Conservation (phyloP, 768 basidiomycete species). For the Phanerodontia chrysosporium region DNA sequence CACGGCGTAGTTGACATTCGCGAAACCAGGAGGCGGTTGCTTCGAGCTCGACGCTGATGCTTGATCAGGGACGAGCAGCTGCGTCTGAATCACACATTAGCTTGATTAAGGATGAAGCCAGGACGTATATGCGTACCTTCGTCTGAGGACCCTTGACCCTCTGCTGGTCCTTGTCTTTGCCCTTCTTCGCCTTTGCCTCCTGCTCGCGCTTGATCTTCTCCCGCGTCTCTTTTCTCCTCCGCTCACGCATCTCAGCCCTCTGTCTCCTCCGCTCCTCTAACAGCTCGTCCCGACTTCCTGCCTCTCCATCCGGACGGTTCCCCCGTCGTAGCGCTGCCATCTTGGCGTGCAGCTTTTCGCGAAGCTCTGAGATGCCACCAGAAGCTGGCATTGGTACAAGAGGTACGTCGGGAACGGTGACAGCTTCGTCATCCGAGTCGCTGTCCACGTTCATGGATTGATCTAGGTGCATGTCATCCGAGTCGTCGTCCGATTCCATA, state of each 20-base stretch:
- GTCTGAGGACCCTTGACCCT: constrained; percentile 38
- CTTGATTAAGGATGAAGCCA: not conserved
- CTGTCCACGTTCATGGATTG: constrained; percentile 18
- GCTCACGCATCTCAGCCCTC: constrained; percentile 80
- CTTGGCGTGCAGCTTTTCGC: constrained; percentile 70
- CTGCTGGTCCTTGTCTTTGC: constrained; percentile 42
- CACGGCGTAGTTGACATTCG: constrained; percentile 68
- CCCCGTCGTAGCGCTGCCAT: constrained; percentile 63
- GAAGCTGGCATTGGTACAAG: constrained; percentile 59
- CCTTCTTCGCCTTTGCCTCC: constrained; percentile 49
- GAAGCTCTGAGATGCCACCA: constrained; percentile 59
- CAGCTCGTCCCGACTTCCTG: constrained; percentile 73
- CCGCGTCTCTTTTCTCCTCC: constrained; percentile 77
- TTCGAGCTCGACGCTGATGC: constrained; percentile 19
- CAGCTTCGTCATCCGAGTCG: constrained; percentile 31
- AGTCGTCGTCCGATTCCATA: constrained; percentile 26
- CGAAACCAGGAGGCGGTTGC: constrained; percentile 29
- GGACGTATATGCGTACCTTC: constrained; percentile 42
- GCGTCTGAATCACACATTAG: constrained; percentile 40
- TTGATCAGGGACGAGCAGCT: constrained; percentile 66
- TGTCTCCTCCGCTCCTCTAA: constrained; percentile 75
- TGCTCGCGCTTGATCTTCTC: constrained; percentile 73
- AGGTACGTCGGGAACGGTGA: constrained; percentile 24
- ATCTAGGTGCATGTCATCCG: constrained; percentile 34
- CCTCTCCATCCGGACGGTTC: constrained; percentile 27